Conservation (phyloP, 2,329 filamentous ascomycete genomes). For the Harringtonia lauricola region DNA sequence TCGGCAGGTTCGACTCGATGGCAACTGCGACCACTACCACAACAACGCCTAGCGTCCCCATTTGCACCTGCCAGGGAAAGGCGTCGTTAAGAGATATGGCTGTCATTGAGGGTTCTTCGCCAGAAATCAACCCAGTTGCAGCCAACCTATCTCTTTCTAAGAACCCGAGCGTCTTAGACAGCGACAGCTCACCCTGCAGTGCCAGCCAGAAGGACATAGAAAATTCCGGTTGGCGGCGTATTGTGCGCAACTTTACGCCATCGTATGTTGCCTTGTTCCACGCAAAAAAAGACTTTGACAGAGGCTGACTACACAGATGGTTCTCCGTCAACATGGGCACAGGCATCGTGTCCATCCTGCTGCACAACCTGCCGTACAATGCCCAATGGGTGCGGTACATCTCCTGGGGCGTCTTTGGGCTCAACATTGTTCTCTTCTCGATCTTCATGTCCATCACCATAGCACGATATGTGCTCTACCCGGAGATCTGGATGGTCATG, state of each 20-base stretch:
- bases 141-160: neutral
- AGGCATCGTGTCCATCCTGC: constrained; percentile 47
- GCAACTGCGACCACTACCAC: neutral
- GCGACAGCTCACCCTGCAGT: neutral
- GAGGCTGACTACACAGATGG: constrained; percentile 22
- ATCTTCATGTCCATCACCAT: constrained; percentile 37
- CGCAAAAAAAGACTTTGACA: neutral
- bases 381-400: constrained; percentile 40
- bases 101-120: neutral
- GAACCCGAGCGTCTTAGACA: neutral
- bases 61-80: too few relatives aligned
- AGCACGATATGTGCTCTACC: constrained; percentile 48
- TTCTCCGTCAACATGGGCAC: constrained; percentile 51
- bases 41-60: too few relatives aligned
- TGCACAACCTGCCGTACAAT: constrained; percentile 47
- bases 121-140: neutral
- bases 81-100: neutral
- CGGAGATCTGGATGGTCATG: constrained; percentile 49
- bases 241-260: constrained; percentile 32
- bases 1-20: neutral
- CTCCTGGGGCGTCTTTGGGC: constrained; percentile 40
- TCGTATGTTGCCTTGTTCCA: constrained; percentile 21
- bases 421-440: constrained; percentile 44
- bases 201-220: constrained; percentile 6
- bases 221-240: constrained; percentile 19